Conservation (phyloP, 345 rosid genomes). For the Aegle marmelos region DNA sequence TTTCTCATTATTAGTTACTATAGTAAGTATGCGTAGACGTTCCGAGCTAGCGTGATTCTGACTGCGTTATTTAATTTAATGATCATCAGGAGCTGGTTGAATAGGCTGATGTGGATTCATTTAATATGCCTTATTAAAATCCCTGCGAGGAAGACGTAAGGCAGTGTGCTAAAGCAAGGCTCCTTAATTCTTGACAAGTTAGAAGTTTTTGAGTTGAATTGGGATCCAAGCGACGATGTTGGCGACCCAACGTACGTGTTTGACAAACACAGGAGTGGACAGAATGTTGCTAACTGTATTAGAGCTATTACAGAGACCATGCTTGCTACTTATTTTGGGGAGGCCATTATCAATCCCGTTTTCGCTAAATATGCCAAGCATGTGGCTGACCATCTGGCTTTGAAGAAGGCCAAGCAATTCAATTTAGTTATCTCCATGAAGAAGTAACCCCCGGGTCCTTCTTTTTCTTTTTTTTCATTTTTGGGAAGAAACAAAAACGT, state of each 20-base stretch:
- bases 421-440: neutral
- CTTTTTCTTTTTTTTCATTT: too few species aligned
- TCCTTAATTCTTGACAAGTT: neutral
- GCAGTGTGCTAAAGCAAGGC: neutral
- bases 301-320: slow-evolving; percentile 9
- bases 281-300: neutral
- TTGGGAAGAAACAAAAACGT: too few species aligned
- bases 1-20: too few species aligned
- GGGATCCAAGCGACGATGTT: neutral
- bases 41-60: too few species aligned
- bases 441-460: too few species aligned
- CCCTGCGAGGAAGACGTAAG: neutral
- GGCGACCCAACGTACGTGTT: neutral
- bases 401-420: slow-evolving; percentile 8
- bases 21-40: too few species aligned
- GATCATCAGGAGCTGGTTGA: neutral
- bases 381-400: slow-evolving; percentile 7
- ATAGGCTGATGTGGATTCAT: neutral
- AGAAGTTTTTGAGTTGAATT: neutral
- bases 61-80: too few species aligned
- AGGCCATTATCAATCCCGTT: slow-evolving; percentile 5
- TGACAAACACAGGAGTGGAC: neutral
- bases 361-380: slow-evolving; percentile 3
- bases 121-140: neutral
- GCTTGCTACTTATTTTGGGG: slow-evolving; percentile 21